These are phyloP conservation scores for Acanthamoeba sp. DNA, from an alignment of 208 protist species.

Conservation along the genomic window DNA sequence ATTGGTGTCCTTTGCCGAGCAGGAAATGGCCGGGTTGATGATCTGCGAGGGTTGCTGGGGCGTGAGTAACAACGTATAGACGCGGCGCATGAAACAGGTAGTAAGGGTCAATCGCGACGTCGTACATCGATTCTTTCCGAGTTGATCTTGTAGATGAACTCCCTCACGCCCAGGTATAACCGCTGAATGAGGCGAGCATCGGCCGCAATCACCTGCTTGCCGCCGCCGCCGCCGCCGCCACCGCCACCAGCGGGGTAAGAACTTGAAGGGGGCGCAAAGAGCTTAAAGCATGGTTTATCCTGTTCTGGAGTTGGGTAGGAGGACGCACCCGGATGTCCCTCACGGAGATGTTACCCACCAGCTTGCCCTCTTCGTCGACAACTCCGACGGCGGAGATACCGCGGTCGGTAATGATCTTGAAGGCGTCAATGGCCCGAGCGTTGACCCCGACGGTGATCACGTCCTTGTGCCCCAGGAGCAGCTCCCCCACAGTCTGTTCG, in stretches of 20 bases:
- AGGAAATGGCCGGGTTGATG: constrained; percentile 6
- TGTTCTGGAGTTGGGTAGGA: no score
- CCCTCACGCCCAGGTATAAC: constrained; percentile 5
- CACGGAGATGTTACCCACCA: not conserved
- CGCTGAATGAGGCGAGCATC: constrained; percentile 19
- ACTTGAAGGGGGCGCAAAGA: not conserved
- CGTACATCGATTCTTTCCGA: constrained; percentile 1
- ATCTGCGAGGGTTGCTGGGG: not conserved
- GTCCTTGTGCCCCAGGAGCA: constrained; percentile 9
- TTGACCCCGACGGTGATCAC: constrained; percentile 24
- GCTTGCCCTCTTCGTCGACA: constrained; percentile 3
- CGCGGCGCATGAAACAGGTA: not conserved
- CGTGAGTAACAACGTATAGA: not conserved
- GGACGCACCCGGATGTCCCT: not conserved
- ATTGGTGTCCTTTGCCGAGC: not conserved
- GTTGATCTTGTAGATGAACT: constrained; percentile 28
- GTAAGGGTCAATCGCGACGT: no score
- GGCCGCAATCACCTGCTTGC: not conserved
- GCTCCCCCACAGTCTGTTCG: not conserved
- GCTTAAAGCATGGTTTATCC: no score
- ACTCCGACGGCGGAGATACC: not conserved
- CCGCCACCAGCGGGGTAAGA: no score
- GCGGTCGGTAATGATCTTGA: constrained; percentile 18
- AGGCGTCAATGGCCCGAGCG: constrained; percentile 16
- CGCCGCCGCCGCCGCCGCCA: no score